Evolutionary conservation across 2,329 filamentous ascomycete genomes (phyloP).

Genomic region (Fusarium redolens): DNA sequence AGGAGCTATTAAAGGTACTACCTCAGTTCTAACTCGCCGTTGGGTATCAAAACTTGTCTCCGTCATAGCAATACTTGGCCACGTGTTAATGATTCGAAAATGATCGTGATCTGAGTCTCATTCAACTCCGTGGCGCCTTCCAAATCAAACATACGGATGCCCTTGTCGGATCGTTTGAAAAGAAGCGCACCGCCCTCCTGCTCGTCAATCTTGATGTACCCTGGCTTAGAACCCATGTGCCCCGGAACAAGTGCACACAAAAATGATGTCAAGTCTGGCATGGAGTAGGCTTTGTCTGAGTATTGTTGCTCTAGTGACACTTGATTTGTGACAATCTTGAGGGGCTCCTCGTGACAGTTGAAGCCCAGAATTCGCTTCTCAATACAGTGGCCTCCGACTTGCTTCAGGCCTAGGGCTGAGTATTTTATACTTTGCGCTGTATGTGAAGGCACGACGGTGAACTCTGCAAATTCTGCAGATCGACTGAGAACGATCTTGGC

Average conservation of each 20-base stretch:
- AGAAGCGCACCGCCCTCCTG: slow-evolving; percentile 28
- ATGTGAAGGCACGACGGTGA: slow-evolving; percentile 40
- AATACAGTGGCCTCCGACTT: slow-evolving; percentile 24
- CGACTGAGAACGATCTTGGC: slow-evolving; percentile 29
- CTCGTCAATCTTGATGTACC: slow-evolving; percentile 17
- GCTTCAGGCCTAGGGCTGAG: slow-evolving; percentile 21
- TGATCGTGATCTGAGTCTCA: slow-evolving; percentile 1
- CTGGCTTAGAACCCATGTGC: slow-evolving; percentile 3
- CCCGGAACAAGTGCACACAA: slow-evolving; percentile 26
- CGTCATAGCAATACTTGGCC: slow-evolving; percentile 2
- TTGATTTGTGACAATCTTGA: slow-evolving; percentile 30
- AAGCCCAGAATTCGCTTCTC: slow-evolving; percentile 39
- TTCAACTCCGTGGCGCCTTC: not conserved
- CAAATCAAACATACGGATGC: slow-evolving; percentile 38
- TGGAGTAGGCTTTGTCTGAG: slow-evolving; percentile 20
- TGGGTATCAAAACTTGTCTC: slow-evolving; percentile 19
- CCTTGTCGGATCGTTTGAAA: slow-evolving; percentile 21
- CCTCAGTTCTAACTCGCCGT: slow-evolving; percentile 7
- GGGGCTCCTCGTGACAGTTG: slow-evolving; percentile 39
- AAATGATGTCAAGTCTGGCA: slow-evolving; percentile 40
- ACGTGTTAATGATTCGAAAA: not conserved
- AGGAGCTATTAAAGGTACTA: not conserved
- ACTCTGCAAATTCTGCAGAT: slow-evolving; percentile 27
- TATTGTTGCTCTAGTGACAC: slow-evolving; percentile 34
- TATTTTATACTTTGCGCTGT: slow-evolving; percentile 41